Percentiles rank a stretch among this genome's conserved stretches.
These are phyloP conservation scores for Aspergillus pseudoglaucus DNA, from an alignment of 2,329 filamentous ascomycete species.

Conservation along the genomic window DNA sequence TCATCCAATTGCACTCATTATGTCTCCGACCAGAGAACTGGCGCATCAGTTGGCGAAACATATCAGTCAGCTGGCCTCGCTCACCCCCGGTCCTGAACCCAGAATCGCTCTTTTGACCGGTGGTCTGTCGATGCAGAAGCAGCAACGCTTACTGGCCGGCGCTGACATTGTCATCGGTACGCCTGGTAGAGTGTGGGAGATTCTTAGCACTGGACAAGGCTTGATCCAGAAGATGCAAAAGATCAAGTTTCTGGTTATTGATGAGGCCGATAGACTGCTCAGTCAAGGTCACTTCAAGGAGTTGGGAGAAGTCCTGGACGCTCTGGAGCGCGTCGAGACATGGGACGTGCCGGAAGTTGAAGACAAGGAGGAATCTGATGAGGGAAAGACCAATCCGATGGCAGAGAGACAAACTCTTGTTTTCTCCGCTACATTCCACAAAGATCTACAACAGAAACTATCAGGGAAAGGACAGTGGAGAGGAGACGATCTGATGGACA, in stretches of 20 bases:
- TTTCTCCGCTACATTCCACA: constrained; percentile 94
- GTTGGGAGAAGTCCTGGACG: constrained; percentile 75
- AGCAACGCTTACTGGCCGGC: constrained; percentile 72
- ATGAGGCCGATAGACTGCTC: constrained; percentile 87
- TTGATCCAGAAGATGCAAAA: constrained; percentile 64
- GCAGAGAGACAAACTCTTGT: constrained; percentile 72
- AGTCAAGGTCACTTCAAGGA: constrained; percentile 95
- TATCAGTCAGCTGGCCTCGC: constrained; percentile 65
- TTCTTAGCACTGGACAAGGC: constrained; percentile 68
- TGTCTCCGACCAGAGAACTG: constrained; percentile 88
- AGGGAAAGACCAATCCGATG: constrained; percentile 33
- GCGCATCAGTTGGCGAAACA: constrained; percentile 87
- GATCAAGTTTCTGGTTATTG: constrained; percentile 78
- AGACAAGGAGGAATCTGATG: constrained; percentile 29
- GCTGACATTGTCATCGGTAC: constrained; percentile 93
- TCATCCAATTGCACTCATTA: constrained; percentile 65
- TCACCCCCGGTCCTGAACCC: constrained; percentile 54
- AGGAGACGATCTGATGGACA: constrained; percentile 56
- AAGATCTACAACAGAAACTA: constrained; percentile 83
- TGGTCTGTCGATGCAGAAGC: constrained; percentile 89
- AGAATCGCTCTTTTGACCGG: constrained; percentile 81
- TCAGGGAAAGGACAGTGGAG: constrained; percentile 63
- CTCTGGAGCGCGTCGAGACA: constrained; percentile 62
- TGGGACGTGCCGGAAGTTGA: constrained; percentile 23
- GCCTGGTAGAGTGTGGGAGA: constrained; percentile 88